A percentile compares a stretch with the other conserved stretches of the same genome.
phyloP scores from a whole-genome alignment of 768 basidiomycete species.

The Suillus ampliporus region DNA sequence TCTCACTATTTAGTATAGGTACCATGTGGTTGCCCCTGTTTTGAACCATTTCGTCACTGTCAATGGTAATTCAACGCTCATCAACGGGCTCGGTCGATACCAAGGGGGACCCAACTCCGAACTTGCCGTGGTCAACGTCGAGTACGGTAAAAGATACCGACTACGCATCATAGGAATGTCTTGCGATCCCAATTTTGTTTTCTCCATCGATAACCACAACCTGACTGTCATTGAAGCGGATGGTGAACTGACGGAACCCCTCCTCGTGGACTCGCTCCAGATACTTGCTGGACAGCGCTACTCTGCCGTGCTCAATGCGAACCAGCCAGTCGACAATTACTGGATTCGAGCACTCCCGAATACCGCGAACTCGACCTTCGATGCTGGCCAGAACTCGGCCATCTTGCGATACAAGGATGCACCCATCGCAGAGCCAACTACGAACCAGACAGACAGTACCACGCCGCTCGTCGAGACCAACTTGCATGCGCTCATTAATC shows the following conservation, averaged over 20 bases:
- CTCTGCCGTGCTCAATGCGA: slow-evolving; percentile 50
- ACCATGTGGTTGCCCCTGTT: slow-evolving; percentile 21
- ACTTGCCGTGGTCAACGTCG: slow-evolving; percentile 42
- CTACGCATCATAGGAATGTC: slow-evolving; percentile 44
- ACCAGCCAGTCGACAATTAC: slow-evolving; percentile 49
- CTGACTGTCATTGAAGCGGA: slow-evolving; percentile 49
- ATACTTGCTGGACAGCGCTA: slow-evolving; percentile 51
- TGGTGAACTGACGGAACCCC: slow-evolving; percentile 43
- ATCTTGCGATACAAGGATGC: slow-evolving; percentile 29
- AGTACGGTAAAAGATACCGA: slow-evolving; percentile 40
- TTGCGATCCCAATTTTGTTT: slow-evolving; percentile 42
- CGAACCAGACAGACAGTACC: slow-evolving; percentile 28
- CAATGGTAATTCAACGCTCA: slow-evolving; percentile 36
- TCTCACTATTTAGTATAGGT: slow-evolving; percentile 15
- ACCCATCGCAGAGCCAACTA: slow-evolving; percentile 33
- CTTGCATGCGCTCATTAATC: slow-evolving; percentile 24
- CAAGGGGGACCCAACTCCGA: slow-evolving; percentile 36
- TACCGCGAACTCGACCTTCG: slow-evolving; percentile 37
- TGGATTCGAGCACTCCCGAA: slow-evolving; percentile 27
- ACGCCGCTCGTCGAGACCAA: slow-evolving; percentile 24
- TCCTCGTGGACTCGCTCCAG: slow-evolving; percentile 42
- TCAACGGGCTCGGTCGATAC: slow-evolving; percentile 48
- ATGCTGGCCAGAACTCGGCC: slow-evolving; percentile 32
- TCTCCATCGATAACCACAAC: slow-evolving; percentile 32
- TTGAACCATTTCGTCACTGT: slow-evolving; percentile 18